Percentiles rank a stretch among this genome's conserved stretches.
These are phyloP conservation scores for Acanthamoeba lenticulata DNA, from an alignment of 208 protist species.

Conservation along the genomic window DNA sequence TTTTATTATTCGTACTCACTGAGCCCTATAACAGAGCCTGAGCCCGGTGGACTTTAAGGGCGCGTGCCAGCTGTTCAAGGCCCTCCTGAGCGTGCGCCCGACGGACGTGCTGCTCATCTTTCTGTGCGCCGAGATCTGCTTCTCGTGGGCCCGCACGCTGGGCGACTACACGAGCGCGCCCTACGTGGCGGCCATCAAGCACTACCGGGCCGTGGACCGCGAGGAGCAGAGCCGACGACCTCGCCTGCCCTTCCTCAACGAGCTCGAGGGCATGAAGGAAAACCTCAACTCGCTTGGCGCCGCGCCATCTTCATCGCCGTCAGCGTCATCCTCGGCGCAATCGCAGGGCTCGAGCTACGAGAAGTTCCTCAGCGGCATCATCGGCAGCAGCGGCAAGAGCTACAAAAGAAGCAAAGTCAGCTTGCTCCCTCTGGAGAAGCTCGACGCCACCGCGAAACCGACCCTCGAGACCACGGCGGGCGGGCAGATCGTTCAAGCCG, in stretches of 20 bases:
- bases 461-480: too few relatives aligned
- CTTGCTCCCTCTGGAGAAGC: too few relatives aligned
- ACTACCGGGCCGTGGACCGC: conserved; percentile 12
- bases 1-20: background rate
- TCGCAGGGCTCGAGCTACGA: too few relatives aligned
- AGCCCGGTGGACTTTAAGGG: conserved; percentile 43
- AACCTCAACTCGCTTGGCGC: too few relatives aligned
- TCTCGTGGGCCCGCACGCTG: conserved; percentile 36
- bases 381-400: background rate
- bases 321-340: background rate
- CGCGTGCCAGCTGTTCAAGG: conserved; percentile 59
- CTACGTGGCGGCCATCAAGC: conserved; percentile 65
- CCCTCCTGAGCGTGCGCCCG: conserved; percentile 43
- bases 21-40: background rate
- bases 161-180: conserved; percentile 41
- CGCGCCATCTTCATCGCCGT: too few relatives aligned
- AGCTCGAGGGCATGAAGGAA: conserved; percentile 19
- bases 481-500: too few relatives aligned
- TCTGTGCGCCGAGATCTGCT: conserved; percentile 67
- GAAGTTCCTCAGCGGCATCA: conserved; percentile 17
- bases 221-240: background rate
- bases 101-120: conserved; percentile 56
- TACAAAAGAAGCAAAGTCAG: background rate
- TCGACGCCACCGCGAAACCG: too few relatives aligned
- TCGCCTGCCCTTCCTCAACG: conserved; percentile 12